phyloP scores from a whole-genome alignment of 2,329 filamentous ascomycete species.

The Mollisia scopiformis region DNA sequence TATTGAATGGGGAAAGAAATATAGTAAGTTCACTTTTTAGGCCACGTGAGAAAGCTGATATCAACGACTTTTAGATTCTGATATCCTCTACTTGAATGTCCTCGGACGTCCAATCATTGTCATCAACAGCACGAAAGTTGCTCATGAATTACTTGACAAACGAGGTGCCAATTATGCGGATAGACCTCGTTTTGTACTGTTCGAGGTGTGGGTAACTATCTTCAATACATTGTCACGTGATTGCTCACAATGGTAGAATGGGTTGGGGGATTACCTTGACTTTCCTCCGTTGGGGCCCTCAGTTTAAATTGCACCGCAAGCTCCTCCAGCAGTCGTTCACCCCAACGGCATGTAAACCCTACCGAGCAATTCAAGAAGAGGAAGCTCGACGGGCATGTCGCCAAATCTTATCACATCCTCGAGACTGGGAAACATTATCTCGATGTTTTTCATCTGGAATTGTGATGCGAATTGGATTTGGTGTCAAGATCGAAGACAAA shows the following conservation, averaged over 20 bases:
- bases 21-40: slow-evolving; percentile 12
- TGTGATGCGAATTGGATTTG: slow-evolving; percentile 48
- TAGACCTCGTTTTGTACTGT: slow-evolving; percentile 46
- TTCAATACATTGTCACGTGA: neutral
- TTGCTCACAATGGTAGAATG: slow-evolving; percentile 18
- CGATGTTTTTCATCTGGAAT: slow-evolving; percentile 34
- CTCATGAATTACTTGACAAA: slow-evolving; percentile 48
- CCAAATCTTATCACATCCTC: slow-evolving; percentile 37
- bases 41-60: neutral
- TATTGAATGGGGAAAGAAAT: slow-evolving; percentile 29
- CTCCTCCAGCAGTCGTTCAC: slow-evolving; percentile 48
- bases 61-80: slow-evolving; percentile 14
- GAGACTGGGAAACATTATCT: slow-evolving; percentile 42
- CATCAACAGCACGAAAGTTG: slow-evolving; percentile 46
- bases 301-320: slow-evolving; percentile 47
- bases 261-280: slow-evolving; percentile 51
- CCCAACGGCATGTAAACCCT: slow-evolving; percentile 40
- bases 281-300: slow-evolving; percentile 46
- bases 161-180: slow-evolving; percentile 48
- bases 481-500: slow-evolving; percentile 42
- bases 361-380: slow-evolving; percentile 36
- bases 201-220: slow-evolving; percentile 23
- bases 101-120: slow-evolving; percentile 42
- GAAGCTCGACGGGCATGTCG: slow-evolving; percentile 38
- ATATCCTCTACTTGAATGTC: slow-evolving; percentile 28